phyloP scores from a whole-genome alignment of 2,329 filamentous ascomycete genomes.

The Trichoderma gracile region DNA sequence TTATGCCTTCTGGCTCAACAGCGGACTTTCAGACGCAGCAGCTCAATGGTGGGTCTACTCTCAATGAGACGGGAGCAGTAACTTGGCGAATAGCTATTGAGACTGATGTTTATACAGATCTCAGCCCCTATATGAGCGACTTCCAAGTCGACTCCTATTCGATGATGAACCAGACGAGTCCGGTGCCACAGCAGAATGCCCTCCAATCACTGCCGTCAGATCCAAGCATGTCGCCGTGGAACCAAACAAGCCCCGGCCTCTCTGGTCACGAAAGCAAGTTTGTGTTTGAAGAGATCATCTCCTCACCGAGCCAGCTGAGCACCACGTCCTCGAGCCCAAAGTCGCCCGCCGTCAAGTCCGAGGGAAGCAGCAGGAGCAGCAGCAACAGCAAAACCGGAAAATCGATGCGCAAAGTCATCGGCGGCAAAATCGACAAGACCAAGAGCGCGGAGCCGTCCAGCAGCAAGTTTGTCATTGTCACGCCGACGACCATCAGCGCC shows the following conservation, averaged over 20 bases:
- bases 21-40: slow-evolving; percentile 32
- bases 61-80: background rate
- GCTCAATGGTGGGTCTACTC: slow-evolving; percentile 36
- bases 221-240: slow-evolving; percentile 42
- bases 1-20: slow-evolving; percentile 36
- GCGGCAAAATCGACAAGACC: slow-evolving; percentile 50
- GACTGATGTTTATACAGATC: slow-evolving; percentile 30
- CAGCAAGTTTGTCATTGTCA: slow-evolving; percentile 57
- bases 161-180: slow-evolving; percentile 34
- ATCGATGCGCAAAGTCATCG: slow-evolving; percentile 47
- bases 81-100: background rate
- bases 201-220: slow-evolving; percentile 33
- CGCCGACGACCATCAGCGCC: slow-evolving; percentile 55
- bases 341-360: slow-evolving; percentile 35
- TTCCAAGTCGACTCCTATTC: slow-evolving; percentile 39
- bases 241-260: slow-evolving; percentile 38
- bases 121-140: slow-evolving; percentile 36
- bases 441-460: slow-evolving; percentile 41
- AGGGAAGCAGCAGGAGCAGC: slow-evolving; percentile 26
- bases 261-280: slow-evolving; percentile 38
- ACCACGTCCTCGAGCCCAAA: slow-evolving; percentile 34
- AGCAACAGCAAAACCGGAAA: slow-evolving; percentile 34
- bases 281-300: slow-evolving; percentile 43
- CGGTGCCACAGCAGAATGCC: slow-evolving; percentile 39
- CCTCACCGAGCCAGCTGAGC: slow-evolving; percentile 35